A percentile compares a stretch with the other conserved stretches of the same genome.
These are phyloP conservation scores for Rhododendron henanense DNA, from an alignment of 148 eudicot species.

Conservation along the genomic window DNA sequence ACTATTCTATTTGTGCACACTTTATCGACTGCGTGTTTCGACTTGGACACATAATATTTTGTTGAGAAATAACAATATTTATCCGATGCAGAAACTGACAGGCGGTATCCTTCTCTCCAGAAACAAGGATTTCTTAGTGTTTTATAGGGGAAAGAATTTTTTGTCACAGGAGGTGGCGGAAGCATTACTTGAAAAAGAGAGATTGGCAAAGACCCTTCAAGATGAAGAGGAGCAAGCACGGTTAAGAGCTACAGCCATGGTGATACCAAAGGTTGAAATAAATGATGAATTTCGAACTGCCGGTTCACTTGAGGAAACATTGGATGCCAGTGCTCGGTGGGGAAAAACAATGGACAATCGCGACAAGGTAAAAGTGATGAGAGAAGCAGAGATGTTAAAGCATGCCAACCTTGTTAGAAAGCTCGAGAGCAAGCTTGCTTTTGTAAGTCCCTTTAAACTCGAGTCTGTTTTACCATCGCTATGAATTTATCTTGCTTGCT, in stretches of 20 bases:
- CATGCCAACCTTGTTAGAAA: constrained; percentile 77
- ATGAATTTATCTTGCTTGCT: neutral
- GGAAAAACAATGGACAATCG: constrained; percentile 58
- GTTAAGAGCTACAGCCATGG: constrained; percentile 45
- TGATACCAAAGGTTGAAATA: constrained; percentile 32
- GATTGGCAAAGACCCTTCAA: constrained; percentile 68
- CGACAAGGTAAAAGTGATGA: constrained; percentile 52
- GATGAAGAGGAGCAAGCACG: constrained; percentile 94
- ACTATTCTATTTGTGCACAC: neutral
- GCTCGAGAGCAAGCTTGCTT: constrained; percentile 78
- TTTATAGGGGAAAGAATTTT: constrained; percentile 87
- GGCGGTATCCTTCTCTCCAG: constrained; percentile 85
- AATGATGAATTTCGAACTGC: constrained; percentile 41
- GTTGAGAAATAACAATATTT: constrained; percentile 2
- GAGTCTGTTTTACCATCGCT: neutral
- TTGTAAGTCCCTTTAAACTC: constrained; percentile 54
- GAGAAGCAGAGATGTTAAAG: constrained; percentile 71
- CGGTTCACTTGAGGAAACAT: constrained; percentile 81
- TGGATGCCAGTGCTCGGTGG: constrained; percentile 89
- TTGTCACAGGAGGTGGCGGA: constrained; percentile 73
- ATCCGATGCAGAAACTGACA: constrained; percentile 68
- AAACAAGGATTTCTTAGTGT: constrained; percentile 92
- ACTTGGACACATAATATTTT: neutral
- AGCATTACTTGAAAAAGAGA: constrained; percentile 81
- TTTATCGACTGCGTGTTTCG: neutral